Evolutionary conservation across 805 yeast genomes (phyloP).

Genomic region (Wickerhamomyces strasburgensis): DNA sequence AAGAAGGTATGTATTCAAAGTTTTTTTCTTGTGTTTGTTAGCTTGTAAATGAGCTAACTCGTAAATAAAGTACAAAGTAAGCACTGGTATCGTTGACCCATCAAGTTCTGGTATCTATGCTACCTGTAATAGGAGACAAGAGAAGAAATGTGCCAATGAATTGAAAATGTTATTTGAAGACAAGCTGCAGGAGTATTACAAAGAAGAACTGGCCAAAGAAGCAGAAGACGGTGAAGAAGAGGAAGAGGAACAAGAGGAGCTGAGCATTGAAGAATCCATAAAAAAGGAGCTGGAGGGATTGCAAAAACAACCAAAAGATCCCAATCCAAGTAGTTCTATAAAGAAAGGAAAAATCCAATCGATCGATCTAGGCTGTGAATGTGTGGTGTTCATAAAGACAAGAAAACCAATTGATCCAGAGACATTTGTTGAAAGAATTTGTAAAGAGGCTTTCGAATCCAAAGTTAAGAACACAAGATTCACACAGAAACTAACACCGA

Average conservation of each 20-base stretch:
- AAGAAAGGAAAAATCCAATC: conserved; percentile 49
- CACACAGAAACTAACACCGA: conserved; percentile 77
- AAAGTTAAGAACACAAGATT: conserved; percentile 59
- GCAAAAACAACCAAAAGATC: conserved; percentile 26
- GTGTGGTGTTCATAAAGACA: conserved; percentile 80
- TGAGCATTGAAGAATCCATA: conserved; percentile 73
- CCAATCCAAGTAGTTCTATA: conserved; percentile 17
- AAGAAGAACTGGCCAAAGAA: conserved; percentile 24
- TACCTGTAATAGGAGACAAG: conserved; percentile 80
- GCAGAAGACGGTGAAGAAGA: conserved; percentile 21
- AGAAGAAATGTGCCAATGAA: conserved; percentile 73
- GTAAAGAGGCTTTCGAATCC: conserved; percentile 52
- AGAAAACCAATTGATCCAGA: conserved; percentile 79
- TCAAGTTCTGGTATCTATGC: conserved; percentile 85
- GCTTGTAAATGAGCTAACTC: too few relatives aligned
- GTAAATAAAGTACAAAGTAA: conserved; percentile 37
- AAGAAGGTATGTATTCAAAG: conserved; percentile 13
- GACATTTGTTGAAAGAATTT: conserved; percentile 55
- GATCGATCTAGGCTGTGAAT: conserved; percentile 69
- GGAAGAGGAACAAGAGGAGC: conserved; percentile 28
- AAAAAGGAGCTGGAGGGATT: conserved; percentile 64
- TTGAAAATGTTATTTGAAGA: conserved; percentile 55
- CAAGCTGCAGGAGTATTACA: conserved; percentile 41
- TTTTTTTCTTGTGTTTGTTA: background rate
- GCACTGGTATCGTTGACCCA: conserved; percentile 64